Evolutionary conservation across 371 early-diverging fungal genomes (phyloP).

Genomic region (Dipsacomyces acuminosporus): DNA sequence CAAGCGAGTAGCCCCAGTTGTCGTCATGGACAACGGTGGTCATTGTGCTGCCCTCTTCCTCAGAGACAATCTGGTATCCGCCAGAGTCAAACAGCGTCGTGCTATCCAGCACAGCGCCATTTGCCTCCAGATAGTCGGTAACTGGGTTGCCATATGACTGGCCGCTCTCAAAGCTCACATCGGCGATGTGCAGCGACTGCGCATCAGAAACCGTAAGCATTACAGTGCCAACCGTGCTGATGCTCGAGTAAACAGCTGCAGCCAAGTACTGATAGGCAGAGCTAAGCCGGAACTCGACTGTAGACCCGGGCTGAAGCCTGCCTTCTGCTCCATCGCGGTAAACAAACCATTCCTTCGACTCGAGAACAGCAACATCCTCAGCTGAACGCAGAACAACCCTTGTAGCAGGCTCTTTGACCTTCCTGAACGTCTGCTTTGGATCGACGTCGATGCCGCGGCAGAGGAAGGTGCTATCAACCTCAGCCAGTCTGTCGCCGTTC

Average conservation of each 20-base stretch:
- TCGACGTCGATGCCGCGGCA: constrained; percentile 84
- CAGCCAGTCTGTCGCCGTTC: constrained; percentile 18
- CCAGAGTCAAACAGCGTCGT: constrained; percentile 54
- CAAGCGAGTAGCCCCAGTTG: constrained; percentile 78
- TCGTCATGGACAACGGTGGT: constrained; percentile 58
- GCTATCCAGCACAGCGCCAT: constrained; percentile 1
- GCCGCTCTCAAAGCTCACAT: constrained; percentile 67
- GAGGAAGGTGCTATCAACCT: constrained; percentile 60
- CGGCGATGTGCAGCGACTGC: constrained; percentile 62
- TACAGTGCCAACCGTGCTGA: constrained; percentile 74
- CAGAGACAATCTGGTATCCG: constrained; percentile 84
- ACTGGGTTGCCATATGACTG: constrained; percentile 24
- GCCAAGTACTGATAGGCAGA: constrained; percentile 66
- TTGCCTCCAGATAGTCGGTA: constrained; percentile 18
- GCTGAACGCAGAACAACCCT: constrained; percentile 62
- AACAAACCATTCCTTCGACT: constrained; percentile 84
- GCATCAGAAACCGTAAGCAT: constrained; percentile 58
- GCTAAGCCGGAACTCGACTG: constrained; percentile 71
- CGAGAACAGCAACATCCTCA: constrained; percentile 70
- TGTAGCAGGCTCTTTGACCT: constrained; percentile 61
- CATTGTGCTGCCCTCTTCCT: constrained; percentile 67
- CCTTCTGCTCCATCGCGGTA: constrained; percentile 63
- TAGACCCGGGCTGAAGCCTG: constrained; percentile 60
- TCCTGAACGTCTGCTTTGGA: constrained; percentile 43
- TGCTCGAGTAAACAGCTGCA: constrained; percentile 57